Percentiles rank a stretch among this genome's conserved stretches.
These are phyloP conservation scores for Penicillium antarcticum DNA, from an alignment of 495 filamentous ascomycete species.

Conservation along the genomic window DNA sequence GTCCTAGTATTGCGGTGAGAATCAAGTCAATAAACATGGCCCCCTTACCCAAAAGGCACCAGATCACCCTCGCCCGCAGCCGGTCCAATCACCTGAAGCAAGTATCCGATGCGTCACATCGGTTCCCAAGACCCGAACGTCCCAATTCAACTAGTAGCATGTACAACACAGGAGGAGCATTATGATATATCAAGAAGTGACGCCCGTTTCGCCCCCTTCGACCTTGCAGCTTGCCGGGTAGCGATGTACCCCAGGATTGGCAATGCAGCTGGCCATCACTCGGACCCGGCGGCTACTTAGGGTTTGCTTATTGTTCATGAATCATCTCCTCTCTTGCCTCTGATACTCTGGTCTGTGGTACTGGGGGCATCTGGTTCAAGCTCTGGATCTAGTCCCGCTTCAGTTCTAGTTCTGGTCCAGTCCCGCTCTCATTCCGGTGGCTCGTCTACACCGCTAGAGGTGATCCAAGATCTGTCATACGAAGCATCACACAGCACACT, in stretches of 20 bases:
- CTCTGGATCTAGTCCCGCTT: no score
- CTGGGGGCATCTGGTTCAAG: no score
- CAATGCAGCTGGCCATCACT: slow-evolving; percentile 7
- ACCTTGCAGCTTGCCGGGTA: not conserved
- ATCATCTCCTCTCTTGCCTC: not conserved
- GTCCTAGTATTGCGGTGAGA: slow-evolving; percentile 2
- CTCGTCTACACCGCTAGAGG: slow-evolving; percentile 7
- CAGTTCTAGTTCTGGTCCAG: no score
- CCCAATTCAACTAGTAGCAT: slow-evolving; percentile 1
- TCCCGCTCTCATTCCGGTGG: no score
- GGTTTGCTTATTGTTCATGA: not conserved
- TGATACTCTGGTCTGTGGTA: not conserved
- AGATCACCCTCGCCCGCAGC: slow-evolving; percentile 3
- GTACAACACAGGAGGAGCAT: not conserved
- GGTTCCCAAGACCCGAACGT: slow-evolving; percentile 3
- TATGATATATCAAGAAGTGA: slow-evolving; percentile 3
- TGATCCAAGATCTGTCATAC: not conserved
- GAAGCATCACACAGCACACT: no score
- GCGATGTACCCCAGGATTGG: slow-evolving; percentile 11
- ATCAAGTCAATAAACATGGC: not conserved
- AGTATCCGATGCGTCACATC: slow-evolving; percentile 7
- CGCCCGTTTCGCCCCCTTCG: not conserved
- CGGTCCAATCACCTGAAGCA: slow-evolving; percentile 3
- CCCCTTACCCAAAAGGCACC: not conserved
- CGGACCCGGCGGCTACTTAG: not conserved